phyloP scores from a whole-genome alignment of 164 flowering plant genomes.

The Euptelea pleiosperma region DNA sequence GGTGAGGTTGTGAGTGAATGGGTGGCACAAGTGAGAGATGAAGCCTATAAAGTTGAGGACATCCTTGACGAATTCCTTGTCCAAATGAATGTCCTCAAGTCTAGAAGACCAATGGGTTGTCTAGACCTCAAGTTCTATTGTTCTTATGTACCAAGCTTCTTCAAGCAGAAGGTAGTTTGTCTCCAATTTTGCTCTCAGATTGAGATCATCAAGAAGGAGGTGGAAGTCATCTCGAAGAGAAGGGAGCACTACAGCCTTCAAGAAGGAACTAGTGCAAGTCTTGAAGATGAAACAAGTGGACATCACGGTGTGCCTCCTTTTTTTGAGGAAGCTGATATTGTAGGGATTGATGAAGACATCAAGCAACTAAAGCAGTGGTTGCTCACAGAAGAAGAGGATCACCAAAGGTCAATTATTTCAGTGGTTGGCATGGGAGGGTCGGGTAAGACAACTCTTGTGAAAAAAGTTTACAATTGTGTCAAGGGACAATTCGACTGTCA shows the following conservation, averaged over 20 bases:
- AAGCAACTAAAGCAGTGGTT: neutral
- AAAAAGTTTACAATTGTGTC: no score
- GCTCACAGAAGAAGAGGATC: neutral
- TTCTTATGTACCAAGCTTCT: neutral
- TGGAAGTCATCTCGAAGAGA: conserved; percentile 2
- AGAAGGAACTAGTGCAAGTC: conserved; percentile 6
- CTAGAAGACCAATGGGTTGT: neutral
- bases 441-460: no score
- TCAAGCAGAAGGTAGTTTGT: neutral
- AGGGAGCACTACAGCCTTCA: conserved; percentile 1
- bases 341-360: neutral
- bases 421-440: conserved; percentile 10
- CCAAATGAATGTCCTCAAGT: neutral
- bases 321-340: neutral
- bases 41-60: conserved; percentile 1
- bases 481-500: no score
- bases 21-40: conserved; percentile 8
- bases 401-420: neutral
- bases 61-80: conserved; percentile 1
- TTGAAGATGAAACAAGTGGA: neutral
- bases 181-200: neutral
- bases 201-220: neutral
- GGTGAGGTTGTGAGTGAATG: neutral
- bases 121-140: no score
- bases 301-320: neutral